Conservation (phyloP, 2,329 filamentous ascomycete species). For the Calonectria pauciramosa region DNA sequence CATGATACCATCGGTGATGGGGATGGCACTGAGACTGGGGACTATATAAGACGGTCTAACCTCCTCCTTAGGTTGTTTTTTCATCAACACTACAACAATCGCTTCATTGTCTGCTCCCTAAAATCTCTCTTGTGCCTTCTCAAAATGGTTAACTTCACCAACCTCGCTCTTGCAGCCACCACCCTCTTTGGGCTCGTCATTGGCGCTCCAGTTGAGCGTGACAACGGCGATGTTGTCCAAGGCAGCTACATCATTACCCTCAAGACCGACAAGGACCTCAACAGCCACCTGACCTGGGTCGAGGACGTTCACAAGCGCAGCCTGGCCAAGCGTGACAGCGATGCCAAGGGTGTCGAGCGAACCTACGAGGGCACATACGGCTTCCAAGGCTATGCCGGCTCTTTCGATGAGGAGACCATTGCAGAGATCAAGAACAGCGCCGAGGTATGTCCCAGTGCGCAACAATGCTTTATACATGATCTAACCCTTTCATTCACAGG, state of each 20-base stretch:
- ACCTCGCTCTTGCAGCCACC: slow-evolving; percentile 42
- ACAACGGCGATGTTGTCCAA: slow-evolving; percentile 45
- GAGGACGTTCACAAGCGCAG: slow-evolving; percentile 68
- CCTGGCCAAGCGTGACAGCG: slow-evolving; percentile 58
- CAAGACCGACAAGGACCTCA: slow-evolving; percentile 64
- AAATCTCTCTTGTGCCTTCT: slow-evolving; percentile 17
- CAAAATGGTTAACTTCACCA: slow-evolving; percentile 49
- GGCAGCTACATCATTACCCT: slow-evolving; percentile 74
- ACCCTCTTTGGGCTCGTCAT: slow-evolving; percentile 40
- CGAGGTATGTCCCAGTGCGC: slow-evolving; percentile 51
- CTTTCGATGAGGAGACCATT: slow-evolving; percentile 58
- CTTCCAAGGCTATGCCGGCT: slow-evolving; percentile 59
- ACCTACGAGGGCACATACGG: slow-evolving; percentile 48
- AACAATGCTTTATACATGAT: too few species aligned
- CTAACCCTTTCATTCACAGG: slow-evolving; percentile 36
- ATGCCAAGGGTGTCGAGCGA: slow-evolving; percentile 50
- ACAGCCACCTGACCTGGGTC: slow-evolving; percentile 63
- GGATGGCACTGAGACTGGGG: not conserved
- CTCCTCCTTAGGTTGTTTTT: slow-evolving; percentile 12
- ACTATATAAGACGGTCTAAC: slow-evolving; percentile 39
- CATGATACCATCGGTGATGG: slow-evolving; percentile 12
- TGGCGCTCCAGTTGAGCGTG: slow-evolving; percentile 40
- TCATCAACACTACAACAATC: slow-evolving; percentile 30
- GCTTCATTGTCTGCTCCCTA: slow-evolving; percentile 21
- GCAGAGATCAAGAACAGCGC: slow-evolving; percentile 56